phyloP scores from a whole-genome alignment of 192 early-diverging fungal genomes.

The Linnemannia zychae region DNA sequence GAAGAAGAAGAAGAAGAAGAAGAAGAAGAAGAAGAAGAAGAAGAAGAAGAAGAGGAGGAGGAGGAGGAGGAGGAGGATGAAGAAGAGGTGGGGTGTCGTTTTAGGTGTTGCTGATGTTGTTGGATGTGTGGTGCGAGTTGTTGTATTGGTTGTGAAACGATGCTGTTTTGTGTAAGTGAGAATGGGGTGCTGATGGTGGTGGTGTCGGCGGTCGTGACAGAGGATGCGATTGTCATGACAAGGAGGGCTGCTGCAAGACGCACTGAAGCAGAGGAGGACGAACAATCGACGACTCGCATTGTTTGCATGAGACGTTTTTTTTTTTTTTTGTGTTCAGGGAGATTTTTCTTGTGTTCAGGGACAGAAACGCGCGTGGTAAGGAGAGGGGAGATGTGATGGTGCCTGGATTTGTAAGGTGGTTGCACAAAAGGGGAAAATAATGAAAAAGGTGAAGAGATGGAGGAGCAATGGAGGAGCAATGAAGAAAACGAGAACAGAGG shows the following conservation, averaged over 20 bases:
- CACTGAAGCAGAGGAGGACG: not conserved
- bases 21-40: too few relatives aligned
- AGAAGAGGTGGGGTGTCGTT: too few relatives aligned
- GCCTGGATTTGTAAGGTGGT: not conserved
- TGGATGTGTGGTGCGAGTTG: not conserved
- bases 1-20: too few relatives aligned
- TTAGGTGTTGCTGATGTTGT: too few relatives aligned
- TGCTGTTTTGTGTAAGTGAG: too few relatives aligned
- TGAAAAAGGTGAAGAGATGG: not conserved
- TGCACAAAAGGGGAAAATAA: not conserved
- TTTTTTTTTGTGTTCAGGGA: not conserved
- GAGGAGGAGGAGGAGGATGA: not conserved
- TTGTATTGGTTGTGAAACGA: too few relatives aligned
- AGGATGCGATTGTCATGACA: not conserved
- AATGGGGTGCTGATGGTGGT: too few relatives aligned
- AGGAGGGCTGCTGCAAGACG: not conserved
- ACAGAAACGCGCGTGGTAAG: too few relatives aligned
- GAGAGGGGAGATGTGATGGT: too few relatives aligned
- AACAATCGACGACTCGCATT: not conserved
- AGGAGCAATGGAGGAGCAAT: not conserved
- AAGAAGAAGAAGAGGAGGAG: too few relatives aligned
- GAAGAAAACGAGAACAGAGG: not conserved
- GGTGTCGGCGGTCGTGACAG: too few relatives aligned
- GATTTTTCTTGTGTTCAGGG: not conserved
- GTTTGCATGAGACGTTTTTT: not conserved